phyloP scores from a whole-genome alignment of 1,284 basidiomycete species.

The Pyrrhoderma lamaoense region DNA sequence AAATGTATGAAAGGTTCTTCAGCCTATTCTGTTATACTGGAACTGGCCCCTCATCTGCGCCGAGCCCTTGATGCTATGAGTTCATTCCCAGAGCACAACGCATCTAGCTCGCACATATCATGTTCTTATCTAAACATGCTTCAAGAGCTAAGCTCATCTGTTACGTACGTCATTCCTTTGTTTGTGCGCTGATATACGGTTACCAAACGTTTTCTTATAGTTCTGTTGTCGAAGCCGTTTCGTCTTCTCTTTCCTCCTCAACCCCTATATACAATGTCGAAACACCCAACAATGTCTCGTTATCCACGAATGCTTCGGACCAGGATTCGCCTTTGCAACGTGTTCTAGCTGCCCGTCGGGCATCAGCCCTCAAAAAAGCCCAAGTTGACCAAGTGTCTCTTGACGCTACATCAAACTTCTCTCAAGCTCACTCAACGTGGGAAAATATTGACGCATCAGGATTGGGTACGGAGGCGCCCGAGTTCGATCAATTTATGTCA shows the following conservation, averaged over 20 bases:
- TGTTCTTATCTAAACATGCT: slow-evolving; percentile 8
- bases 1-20: slow-evolving; percentile 12
- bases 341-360: slow-evolving; percentile 9
- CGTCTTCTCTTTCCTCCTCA: slow-evolving; percentile 7
- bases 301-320: background rate
- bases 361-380: background rate
- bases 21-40: slow-evolving; percentile 10
- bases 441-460: background rate
- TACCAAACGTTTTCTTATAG: background rate
- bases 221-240: slow-evolving; percentile 12
- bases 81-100: slow-evolving; percentile 12
- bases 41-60: slow-evolving; percentile 14
- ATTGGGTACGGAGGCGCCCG: background rate
- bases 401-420: background rate
- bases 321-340: slow-evolving; percentile 10
- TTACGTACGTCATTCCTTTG: slow-evolving; percentile 10
- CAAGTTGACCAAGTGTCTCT: background rate
- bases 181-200: background rate
- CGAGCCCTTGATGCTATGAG: slow-evolving; percentile 10
- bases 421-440: background rate
- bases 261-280: background rate
- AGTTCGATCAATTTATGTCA: slow-evolving; percentile 11
- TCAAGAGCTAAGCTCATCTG: slow-evolving; percentile 3
- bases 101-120: background rate
- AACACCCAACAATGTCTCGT: background rate